Conservation (phyloP, 306 rosid species). For the Hippophae rhamnoides region DNA sequence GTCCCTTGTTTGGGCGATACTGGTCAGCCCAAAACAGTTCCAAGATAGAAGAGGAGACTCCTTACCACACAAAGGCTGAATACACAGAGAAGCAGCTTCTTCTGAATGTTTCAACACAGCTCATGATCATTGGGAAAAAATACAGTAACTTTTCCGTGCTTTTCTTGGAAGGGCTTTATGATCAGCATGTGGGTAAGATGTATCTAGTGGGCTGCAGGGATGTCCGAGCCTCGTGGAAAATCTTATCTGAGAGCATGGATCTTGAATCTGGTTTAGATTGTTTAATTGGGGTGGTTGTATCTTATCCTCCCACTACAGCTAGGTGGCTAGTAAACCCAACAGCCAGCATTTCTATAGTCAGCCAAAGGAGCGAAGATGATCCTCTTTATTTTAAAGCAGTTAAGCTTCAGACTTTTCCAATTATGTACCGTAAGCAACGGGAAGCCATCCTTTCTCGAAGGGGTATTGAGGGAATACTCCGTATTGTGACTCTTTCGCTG, state of each 20-base stretch:
- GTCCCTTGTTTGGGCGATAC: conserved; percentile 55
- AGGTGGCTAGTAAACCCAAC: conserved; percentile 70
- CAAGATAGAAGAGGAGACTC: conserved; percentile 29
- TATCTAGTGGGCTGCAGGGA: conserved; percentile 87
- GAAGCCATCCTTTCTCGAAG: conserved; percentile 70
- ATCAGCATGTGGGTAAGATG: conserved; percentile 72
- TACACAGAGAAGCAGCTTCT: conserved; percentile 81
- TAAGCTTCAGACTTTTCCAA: conserved; percentile 55
- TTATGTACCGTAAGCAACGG: conserved; percentile 62
- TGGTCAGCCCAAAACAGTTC: conserved; percentile 44
- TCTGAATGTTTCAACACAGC: conserved; percentile 76
- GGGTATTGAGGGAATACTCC: conserved; percentile 66
- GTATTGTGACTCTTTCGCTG: conserved; percentile 68
- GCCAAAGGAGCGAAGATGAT: conserved; percentile 66
- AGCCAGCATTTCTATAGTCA: conserved; percentile 53
- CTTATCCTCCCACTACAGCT: conserved; percentile 77
- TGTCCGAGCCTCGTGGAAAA: conserved; percentile 66
- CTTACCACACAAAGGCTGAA: conserved; percentile 43
- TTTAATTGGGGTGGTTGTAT: conserved; percentile 55
- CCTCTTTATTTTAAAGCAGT: conserved; percentile 43
- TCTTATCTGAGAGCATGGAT: conserved; percentile 53
- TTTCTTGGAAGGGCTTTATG: conserved; percentile 78
- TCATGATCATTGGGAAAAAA: conserved; percentile 43
- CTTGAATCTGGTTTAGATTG: conserved; percentile 85
- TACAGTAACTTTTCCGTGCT: conserved; percentile 47